These are phyloP conservation scores for Daldinia sp. DNA, from an alignment of 2,329 filamentous ascomycete genomes.

Conservation along the genomic window DNA sequence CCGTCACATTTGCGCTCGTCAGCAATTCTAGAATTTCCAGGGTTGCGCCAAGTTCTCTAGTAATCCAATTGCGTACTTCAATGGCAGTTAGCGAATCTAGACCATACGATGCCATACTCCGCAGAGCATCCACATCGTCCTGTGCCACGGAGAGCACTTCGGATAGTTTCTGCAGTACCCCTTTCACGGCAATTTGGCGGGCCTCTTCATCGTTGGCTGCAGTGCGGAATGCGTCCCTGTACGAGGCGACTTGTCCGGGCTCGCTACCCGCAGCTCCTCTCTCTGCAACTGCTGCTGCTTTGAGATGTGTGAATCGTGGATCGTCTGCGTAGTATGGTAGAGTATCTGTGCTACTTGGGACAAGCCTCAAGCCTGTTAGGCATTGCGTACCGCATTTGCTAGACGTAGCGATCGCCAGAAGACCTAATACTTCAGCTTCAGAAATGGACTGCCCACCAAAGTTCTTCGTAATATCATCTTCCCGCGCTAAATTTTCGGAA, in stretches of 20 bases:
- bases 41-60: conserved; percentile 33
- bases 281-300: conserved; percentile 23
- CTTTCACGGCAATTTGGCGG: conserved; percentile 40
- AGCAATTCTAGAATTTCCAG: conserved; percentile 35
- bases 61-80: conserved; percentile 38
- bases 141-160: conserved; percentile 34
- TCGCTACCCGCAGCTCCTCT: conserved; percentile 33
- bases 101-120: conserved; percentile 36
- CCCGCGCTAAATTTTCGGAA: conserved; percentile 31
- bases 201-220: conserved; percentile 43
- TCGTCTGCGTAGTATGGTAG: conserved; percentile 36
- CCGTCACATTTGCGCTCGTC: conserved; percentile 35
- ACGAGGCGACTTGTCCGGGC: conserved; percentile 35
- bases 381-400: conserved; percentile 38
- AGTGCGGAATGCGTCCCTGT: conserved; percentile 42
- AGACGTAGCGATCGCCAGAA: conserved; percentile 40
- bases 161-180: conserved; percentile 44
- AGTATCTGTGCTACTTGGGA: conserved; percentile 30
- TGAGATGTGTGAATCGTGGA: conserved; percentile 32
- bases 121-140: conserved; percentile 37
- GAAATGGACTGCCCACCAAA: conserved; percentile 29
- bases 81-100: conserved; percentile 34
- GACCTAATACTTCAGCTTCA: conserved; percentile 39
- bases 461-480: conserved; percentile 38
- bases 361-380: conserved; percentile 45